Percentiles rank a stretch among this genome's conserved stretches.
Conservation (phyloP, 352 stramenopile species). For the Phytophthora pisi region DNA sequence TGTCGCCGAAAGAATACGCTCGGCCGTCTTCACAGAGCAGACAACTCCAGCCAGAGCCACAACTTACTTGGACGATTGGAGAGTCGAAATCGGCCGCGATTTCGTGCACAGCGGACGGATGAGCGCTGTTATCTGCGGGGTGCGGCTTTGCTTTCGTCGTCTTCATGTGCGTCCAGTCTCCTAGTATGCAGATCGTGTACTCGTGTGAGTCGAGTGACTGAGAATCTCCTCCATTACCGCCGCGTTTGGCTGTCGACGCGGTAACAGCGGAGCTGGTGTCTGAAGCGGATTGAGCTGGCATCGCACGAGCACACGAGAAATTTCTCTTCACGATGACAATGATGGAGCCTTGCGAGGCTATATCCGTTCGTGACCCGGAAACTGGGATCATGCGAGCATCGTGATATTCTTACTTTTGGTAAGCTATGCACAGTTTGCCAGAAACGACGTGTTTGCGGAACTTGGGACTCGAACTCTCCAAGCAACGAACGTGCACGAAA, state of each 20-base stretch:
- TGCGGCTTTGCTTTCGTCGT: not conserved
- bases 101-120: constrained; percentile 35
- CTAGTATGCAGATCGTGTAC: constrained; percentile 63
- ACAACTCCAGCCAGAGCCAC: constrained; percentile 56
- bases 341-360: not conserved
- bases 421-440: too few species aligned
- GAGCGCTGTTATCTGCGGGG: constrained; percentile 2
- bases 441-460: too few species aligned
- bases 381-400: too few species aligned
- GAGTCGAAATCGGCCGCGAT: constrained; percentile 50
- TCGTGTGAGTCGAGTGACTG: constrained; percentile 27
- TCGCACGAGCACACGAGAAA: not conserved
- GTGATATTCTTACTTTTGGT: too few species aligned
- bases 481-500: too few species aligned
- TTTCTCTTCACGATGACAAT: not conserved
- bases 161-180: constrained; percentile 38
- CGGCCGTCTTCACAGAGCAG: constrained; percentile 51
- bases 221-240: not conserved
- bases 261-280: not conserved
- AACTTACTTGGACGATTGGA: constrained; percentile 49
- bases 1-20: constrained; percentile 61
- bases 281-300: not conserved
- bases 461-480: too few species aligned
- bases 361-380: not conserved
- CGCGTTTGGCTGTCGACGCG: not conserved